These are phyloP conservation scores for Paramecium octaurelia DNA, from an alignment of 73 alveolate genomes.

Conservation along the genomic window DNA sequence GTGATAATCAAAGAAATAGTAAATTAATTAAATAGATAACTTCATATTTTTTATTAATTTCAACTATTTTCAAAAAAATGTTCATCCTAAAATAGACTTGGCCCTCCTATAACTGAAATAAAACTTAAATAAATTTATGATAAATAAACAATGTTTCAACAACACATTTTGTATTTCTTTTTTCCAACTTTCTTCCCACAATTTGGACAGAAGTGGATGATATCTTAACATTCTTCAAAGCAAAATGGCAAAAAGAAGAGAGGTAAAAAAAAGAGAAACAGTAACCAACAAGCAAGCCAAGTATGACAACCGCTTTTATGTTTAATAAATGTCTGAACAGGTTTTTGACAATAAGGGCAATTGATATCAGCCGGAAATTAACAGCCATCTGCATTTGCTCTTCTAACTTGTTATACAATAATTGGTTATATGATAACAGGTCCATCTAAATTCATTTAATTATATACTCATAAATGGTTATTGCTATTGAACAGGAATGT, in stretches of 20 bases:
- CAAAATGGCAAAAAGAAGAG: slow-evolving; percentile 26
- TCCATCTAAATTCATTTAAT: neutral
- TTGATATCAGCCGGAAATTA: neutral
- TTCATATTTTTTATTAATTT: neutral
- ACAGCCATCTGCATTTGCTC: slow-evolving; percentile 28
- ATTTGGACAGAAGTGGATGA: neutral
- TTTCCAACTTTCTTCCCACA: slow-evolving; percentile 26
- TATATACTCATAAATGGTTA: neutral
- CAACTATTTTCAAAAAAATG: neutral
- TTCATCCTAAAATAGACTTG: neutral
- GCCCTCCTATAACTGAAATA: neutral
- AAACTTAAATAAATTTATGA: neutral
- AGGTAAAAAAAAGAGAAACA: neutral
- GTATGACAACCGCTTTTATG: neutral
- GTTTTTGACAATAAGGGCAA: slow-evolving; percentile 2
- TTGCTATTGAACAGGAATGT: neutral
- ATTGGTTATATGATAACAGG: neutral
- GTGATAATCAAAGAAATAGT: neutral
- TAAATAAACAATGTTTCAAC: neutral
- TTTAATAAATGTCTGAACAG: neutral
- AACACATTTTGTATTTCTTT: slow-evolving; percentile 7
- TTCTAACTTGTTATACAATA: neutral
- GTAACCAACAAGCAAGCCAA: neutral
- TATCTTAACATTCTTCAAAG: slow-evolving; percentile 33
- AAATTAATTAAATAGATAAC: neutral